Evolutionary conservation across 208 protist species (phyloP), one percentile per base, ranked within the genome.

Genomic region (Trypanosomatidae sp.): DNA sequence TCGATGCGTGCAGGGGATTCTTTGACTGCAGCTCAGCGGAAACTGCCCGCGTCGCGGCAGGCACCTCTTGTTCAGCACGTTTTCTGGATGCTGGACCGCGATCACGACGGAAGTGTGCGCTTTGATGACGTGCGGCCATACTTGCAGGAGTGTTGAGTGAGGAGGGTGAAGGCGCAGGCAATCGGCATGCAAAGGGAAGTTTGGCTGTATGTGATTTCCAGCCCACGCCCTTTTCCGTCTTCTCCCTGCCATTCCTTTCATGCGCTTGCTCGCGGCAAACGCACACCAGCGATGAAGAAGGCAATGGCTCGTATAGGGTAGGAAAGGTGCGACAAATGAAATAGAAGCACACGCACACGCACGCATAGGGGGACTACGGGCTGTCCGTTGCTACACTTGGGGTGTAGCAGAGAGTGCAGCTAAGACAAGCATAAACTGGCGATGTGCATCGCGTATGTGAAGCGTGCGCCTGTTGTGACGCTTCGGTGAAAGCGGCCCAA

Each of bases 61-160:
- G 36, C 17, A 33, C 55, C 65, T 9, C 67, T 83, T 15, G 28
- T 65, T 8, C 78, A 79, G 62, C 82, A 91, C 53, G 76, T 88
- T 0, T 92, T 94, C 74, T 76, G 71, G 56, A 75, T 91, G 17
- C 53, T 85, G 19, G 90, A 94, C 76, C 55, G 59, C 10, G 80
- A 94, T 69, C 53, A 72, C 30, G 87, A 91, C 62, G 90, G 90
- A 22, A 73, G 69, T 55, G 70, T 92, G 19, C 52, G 79, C 33
- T 91, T 91, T 76, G 56, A 66, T 9, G 87, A 94, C 53, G 77
- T 88, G 62, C 66, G 75, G 28, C 43, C 71, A 1, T 86, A 81
- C 68, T 62, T 88, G 53, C 22, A 53, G 22, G 64, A 28, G 9
- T 10, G 66, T 33, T 69, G 66, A 68, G 44, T 19, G 44, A 41